phyloP scores from a whole-genome alignment of 345 rosid species.

The Orychophragmus violaceus region DNA sequence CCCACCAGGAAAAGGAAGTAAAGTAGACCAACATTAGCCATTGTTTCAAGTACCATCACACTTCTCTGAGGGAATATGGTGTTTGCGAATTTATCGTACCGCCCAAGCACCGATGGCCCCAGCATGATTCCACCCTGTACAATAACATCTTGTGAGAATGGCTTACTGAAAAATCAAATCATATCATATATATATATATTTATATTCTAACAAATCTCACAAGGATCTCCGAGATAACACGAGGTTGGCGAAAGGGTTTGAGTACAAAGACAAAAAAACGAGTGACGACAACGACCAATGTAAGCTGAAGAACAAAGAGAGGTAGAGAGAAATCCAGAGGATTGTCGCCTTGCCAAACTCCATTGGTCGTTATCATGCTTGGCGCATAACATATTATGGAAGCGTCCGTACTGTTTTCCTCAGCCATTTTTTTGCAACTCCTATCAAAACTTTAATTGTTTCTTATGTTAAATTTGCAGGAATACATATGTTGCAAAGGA shows the following conservation, averaged over 20 bases:
- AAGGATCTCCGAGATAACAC: conserved; percentile 79
- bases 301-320: conserved; percentile 78
- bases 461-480: conserved; percentile 11
- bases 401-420: conserved; percentile 17
- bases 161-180: not conserved
- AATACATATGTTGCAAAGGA: conserved; percentile 1
- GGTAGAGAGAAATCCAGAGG: conserved; percentile 90
- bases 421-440: conserved; percentile 13
- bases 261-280: conserved; percentile 61
- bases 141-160: not conserved
- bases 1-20: conserved; percentile 88
- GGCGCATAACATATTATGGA: conserved; percentile 83
- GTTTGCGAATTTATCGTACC: conserved; percentile 30
- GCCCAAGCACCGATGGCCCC: conserved; percentile 83
- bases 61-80: conserved; percentile 67
- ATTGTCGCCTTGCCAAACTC: conserved; percentile 97
- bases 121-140: conserved; percentile 72
- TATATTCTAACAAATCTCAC: conserved; percentile 30
- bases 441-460: not conserved
- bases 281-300: conserved; percentile 63
- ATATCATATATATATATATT: no score
- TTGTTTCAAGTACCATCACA: conserved; percentile 96
- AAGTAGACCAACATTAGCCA: conserved; percentile 89
- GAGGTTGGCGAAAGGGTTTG: conserved; percentile 91
- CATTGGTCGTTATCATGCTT: conserved; percentile 86